A percentile compares a stretch with the other conserved stretches of the same genome.
Evolutionary conservation across 2,329 filamentous ascomycete genomes (phyloP).

Genomic region (Alternaria ethzedia): DNA sequence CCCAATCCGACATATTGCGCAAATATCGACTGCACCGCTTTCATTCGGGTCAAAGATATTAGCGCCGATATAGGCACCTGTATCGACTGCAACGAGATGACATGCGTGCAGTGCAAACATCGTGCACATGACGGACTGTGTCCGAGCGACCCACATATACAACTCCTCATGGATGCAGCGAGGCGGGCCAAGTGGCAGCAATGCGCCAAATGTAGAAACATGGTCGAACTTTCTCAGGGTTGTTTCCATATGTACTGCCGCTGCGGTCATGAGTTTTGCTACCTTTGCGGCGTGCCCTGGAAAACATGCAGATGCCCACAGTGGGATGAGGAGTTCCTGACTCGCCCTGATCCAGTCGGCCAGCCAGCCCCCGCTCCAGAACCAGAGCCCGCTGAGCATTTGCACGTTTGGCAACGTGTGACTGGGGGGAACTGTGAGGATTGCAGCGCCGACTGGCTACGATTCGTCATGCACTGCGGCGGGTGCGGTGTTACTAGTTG

Average conservation of each 20-base stretch:
- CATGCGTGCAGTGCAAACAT: constrained; percentile 22
- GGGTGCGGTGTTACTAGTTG: constrained; percentile 6
- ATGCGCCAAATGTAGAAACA: constrained; percentile 23
- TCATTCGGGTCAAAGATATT: constrained; percentile 16
- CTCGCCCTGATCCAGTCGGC: not conserved
- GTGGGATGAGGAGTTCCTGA: constrained; percentile 16
- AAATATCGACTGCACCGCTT: constrained; percentile 16
- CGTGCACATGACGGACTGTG: constrained; percentile 14
- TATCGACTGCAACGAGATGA: constrained; percentile 12
- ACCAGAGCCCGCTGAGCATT: not conserved
- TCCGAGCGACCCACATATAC: constrained; percentile 17
- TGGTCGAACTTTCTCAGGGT: constrained; percentile 21
- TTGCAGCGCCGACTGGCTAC: constrained; percentile 6
- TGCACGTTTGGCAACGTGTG: not conserved
- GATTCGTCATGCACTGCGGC: constrained; percentile 6
- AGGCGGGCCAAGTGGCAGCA: constrained; percentile 24
- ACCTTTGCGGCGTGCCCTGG: constrained; percentile 25
- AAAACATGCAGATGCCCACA: constrained; percentile 17
- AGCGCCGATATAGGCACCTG: constrained; percentile 14
- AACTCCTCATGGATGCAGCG: constrained; percentile 22
- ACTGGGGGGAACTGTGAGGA: not conserved
- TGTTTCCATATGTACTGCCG: constrained; percentile 30
- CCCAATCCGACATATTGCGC: constrained; percentile 24
- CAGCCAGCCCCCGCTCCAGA: too few species aligned
- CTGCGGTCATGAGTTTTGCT: constrained; percentile 26